phyloP scores from a whole-genome alignment of 208 protist species.

The Leishmania mexicana region DNA sequence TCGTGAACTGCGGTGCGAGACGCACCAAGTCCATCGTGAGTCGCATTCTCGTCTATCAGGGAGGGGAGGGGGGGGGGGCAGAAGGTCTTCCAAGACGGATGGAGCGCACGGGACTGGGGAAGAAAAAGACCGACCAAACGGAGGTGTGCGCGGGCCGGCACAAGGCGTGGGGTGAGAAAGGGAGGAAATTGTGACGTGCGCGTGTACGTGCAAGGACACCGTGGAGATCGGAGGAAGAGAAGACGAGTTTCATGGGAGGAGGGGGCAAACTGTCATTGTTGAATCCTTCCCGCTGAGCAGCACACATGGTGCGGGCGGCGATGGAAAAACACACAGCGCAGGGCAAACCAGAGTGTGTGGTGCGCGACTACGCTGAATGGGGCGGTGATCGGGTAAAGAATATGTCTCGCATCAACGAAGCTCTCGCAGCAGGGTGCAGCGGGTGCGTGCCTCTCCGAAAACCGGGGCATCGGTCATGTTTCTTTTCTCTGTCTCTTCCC shows the following conservation, averaged over 20 bases:
- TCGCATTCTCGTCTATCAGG: constrained; percentile 49
- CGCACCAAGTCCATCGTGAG: constrained; percentile 76
- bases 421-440: neutral
- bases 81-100: neutral
- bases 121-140: constrained; percentile 7
- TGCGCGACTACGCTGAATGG: neutral
- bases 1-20: constrained; percentile 86
- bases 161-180: too few species aligned
- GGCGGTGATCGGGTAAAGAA: neutral
- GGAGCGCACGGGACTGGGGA: neutral
- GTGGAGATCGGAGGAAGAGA: neutral
- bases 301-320: neutral
- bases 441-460: neutral
- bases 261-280: neutral
- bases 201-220: constrained; percentile 2
- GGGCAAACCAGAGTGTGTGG: neutral
- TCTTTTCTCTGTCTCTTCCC: neutral
- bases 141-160: neutral
- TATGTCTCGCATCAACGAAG: neutral
- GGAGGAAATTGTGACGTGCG: neutral
- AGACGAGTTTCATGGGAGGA: neutral
- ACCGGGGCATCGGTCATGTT: too few species aligned
- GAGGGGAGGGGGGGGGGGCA: neutral
- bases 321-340: neutral
- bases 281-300: neutral